A percentile compares a stretch with the other conserved stretches of the same genome.
Evolutionary conservation across 371 early-diverging fungal genomes (phyloP).

Genomic region (Apophysomyces trapeziformis): DNA sequence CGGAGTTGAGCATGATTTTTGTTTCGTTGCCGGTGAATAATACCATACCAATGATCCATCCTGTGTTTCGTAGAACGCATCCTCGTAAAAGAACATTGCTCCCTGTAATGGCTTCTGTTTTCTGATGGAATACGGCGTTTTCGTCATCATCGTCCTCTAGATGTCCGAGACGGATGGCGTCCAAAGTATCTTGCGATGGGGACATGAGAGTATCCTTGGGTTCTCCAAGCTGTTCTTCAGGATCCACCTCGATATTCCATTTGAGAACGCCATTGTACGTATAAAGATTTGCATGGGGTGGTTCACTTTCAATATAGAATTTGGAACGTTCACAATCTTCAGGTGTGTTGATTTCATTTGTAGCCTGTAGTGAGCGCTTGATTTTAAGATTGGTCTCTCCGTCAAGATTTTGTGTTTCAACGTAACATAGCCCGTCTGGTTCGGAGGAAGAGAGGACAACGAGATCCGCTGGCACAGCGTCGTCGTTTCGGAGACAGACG

Average conservation of each 20-base stretch:
- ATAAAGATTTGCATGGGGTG: constrained; percentile 79
- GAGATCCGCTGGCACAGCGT: constrained; percentile 91
- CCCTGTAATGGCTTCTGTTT: constrained; percentile 75
- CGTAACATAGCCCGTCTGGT: constrained; percentile 69
- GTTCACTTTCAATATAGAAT: constrained; percentile 81
- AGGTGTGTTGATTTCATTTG: constrained; percentile 46
- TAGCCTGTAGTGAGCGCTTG: constrained; percentile 52
- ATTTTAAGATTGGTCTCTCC: constrained; percentile 89
- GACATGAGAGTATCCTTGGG: not conserved
- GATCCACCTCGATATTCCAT: constrained; percentile 44
- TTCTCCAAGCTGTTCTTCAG: constrained; percentile 2
- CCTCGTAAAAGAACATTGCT: constrained; percentile 91
- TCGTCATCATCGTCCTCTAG: constrained; percentile 26
- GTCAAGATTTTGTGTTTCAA: constrained; percentile 87
- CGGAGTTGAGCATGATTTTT: constrained; percentile 90
- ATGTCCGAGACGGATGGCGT: not conserved
- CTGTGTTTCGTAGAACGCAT: constrained; percentile 90
- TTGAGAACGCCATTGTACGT: constrained; percentile 75
- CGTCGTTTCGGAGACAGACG: constrained; percentile 83
- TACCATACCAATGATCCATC: constrained; percentile 84
- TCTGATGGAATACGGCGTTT: constrained; percentile 47
- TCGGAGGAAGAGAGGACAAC: constrained; percentile 72
- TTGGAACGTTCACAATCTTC: constrained; percentile 61
- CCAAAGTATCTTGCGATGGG: constrained; percentile 6
- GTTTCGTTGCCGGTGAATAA: constrained; percentile 90